Conservation (phyloP, 1,139 yeast species). For the Yamadazyma mexicana region DNA sequence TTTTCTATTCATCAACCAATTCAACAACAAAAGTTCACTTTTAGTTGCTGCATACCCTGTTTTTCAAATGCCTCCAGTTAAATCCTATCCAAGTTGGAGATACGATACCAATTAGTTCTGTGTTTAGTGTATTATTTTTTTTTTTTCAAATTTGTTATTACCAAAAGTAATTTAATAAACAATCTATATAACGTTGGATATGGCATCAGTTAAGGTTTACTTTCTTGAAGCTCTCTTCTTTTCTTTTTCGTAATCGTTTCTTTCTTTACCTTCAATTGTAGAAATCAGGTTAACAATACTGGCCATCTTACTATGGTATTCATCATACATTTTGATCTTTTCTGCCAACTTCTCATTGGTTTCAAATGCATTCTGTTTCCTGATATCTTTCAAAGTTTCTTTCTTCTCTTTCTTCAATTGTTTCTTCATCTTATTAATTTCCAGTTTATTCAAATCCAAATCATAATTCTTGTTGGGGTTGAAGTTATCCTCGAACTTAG, state of each 20-base stretch:
- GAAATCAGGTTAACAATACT: slow-evolving; percentile 80
- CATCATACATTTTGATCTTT: slow-evolving; percentile 72
- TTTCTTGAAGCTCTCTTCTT: slow-evolving; percentile 54
- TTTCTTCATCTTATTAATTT: slow-evolving; percentile 75
- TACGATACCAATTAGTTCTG: slow-evolving; percentile 5
- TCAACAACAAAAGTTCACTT: too few relatives aligned
- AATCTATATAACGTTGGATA: slow-evolving; percentile 2
- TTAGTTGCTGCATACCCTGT: too few relatives aligned
- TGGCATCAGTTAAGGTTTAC: slow-evolving; percentile 16
- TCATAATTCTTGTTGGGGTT: slow-evolving; percentile 95
- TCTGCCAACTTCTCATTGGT: slow-evolving; percentile 83
- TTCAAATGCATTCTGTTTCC: slow-evolving; percentile 84
- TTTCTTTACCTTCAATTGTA: slow-evolving; percentile 92
- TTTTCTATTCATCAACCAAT: too few relatives aligned
- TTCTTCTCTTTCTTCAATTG: slow-evolving; percentile 91
- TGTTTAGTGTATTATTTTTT: slow-evolving; percentile 12
- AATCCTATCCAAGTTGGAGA: not conserved
- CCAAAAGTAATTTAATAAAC: slow-evolving; percentile 5
- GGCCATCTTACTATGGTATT: slow-evolving; percentile 89
- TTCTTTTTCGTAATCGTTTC: slow-evolving; percentile 87
- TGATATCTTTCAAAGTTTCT: slow-evolving; percentile 81
- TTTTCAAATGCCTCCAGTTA: not conserved
- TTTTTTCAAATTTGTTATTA: slow-evolving; percentile 2
- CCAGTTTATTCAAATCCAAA: slow-evolving; percentile 77
- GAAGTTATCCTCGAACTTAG: slow-evolving; percentile 93